These are phyloP conservation scores for Ailanthus altissimus DNA, from an alignment of 345 rosid species.

Conservation along the genomic window DNA sequence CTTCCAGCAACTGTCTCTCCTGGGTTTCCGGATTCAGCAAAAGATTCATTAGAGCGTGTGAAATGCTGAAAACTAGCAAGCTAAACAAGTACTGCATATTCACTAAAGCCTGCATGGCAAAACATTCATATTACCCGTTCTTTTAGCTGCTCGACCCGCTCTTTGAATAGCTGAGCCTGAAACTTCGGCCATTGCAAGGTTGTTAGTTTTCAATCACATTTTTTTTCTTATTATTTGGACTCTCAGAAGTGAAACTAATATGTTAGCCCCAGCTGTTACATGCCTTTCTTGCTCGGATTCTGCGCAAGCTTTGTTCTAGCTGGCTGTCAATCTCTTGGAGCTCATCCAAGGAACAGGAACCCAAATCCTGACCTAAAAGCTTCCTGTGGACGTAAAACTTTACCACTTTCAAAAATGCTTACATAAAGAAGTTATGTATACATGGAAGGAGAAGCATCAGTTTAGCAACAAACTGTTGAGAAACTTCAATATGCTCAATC, in stretches of 20 bases:
- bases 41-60: not conserved
- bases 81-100: not conserved
- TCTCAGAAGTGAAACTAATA: not conserved
- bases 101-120: not conserved
- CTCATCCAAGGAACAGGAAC: conserved; percentile 43
- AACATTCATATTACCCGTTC: conserved; percentile 36
- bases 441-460: not conserved
- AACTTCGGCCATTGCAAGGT: conserved; percentile 10
- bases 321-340: conserved; percentile 44
- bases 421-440: not conserved
- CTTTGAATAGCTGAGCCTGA: conserved; percentile 47
- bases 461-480: conserved; percentile 41
- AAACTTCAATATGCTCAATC: conserved; percentile 56
- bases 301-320: conserved; percentile 51
- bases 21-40: conserved; percentile 23
- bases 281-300: conserved; percentile 66
- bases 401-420: not conserved
- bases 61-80: not conserved
- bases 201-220: conserved; percentile 6
- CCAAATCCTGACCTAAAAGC: conserved; percentile 53
- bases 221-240: not conserved
- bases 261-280: not conserved
- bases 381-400: conserved; percentile 41
- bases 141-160: conserved; percentile 46
- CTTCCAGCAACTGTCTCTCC: conserved; percentile 51